A percentile compares a stretch with the other conserved stretches of the same genome.
Conservation (phyloP, 1,139 yeast species). For the Saccharomyces hybrid region DNA sequence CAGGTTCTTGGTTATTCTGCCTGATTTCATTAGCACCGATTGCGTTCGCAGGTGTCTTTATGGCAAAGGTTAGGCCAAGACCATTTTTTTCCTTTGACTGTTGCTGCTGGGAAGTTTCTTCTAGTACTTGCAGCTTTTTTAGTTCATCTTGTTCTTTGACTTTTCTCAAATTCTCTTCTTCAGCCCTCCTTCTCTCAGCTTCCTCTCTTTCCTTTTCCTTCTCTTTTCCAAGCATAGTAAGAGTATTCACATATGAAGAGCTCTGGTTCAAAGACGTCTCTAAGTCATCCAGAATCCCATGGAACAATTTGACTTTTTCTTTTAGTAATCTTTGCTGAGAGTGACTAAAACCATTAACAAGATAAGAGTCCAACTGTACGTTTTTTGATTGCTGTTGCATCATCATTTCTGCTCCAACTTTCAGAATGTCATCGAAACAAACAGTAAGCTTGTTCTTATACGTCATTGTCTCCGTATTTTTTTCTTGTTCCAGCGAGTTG, state of each 20-base stretch:
- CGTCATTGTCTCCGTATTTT: slow-evolving; percentile 35
- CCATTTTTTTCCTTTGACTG: slow-evolving; percentile 3
- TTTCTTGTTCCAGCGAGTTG: neutral
- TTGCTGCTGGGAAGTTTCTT: slow-evolving; percentile 10
- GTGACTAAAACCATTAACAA: slow-evolving; percentile 24
- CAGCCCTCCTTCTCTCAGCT: slow-evolving; percentile 22
- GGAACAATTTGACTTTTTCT: slow-evolving; percentile 26
- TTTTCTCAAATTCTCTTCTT: slow-evolving; percentile 10
- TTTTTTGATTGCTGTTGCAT: slow-evolving; percentile 32
- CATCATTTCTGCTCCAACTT: slow-evolving; percentile 28
- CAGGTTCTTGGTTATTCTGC: neutral
- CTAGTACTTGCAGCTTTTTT: slow-evolving; percentile 17
- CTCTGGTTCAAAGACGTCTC: slow-evolving; percentile 34
- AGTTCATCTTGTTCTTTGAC: slow-evolving; percentile 12
- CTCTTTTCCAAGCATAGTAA: slow-evolving; percentile 22
- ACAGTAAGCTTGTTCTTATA: slow-evolving; percentile 26
- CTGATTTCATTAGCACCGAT: neutral
- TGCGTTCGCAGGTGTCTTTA: slow-evolving; percentile 1
- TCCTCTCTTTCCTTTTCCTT: slow-evolving; percentile 22
- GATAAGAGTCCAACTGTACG: slow-evolving; percentile 25
- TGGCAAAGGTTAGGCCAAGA: neutral
- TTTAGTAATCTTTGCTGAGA: slow-evolving; percentile 21
- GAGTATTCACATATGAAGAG: slow-evolving; percentile 29
- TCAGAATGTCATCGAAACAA: slow-evolving; percentile 30
- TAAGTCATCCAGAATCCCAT: slow-evolving; percentile 33